Percentiles rank a stretch among this genome's conserved stretches.
These are phyloP conservation scores for Sphaerostilbella broomeana DNA, from an alignment of 2,329 filamentous ascomycete genomes.

Conservation along the genomic window DNA sequence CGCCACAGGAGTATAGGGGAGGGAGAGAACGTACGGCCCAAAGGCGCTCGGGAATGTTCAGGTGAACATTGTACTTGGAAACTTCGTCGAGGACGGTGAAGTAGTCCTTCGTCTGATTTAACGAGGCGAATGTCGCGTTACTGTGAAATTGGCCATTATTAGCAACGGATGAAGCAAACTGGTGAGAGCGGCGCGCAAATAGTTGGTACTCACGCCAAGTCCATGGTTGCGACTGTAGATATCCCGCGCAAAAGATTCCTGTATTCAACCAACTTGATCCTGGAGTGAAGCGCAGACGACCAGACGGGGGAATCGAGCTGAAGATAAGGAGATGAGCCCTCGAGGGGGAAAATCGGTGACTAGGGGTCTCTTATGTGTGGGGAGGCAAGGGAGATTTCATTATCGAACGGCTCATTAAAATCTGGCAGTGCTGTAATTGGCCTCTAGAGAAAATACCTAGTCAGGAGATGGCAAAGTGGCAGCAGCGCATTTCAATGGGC, in stretches of 20 bases:
- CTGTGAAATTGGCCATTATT: constrained; percentile 32
- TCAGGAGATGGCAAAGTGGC: constrained; percentile 19
- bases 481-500: constrained; percentile 6
- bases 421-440: constrained; percentile 10
- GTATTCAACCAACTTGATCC: neutral
- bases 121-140: constrained; percentile 44
- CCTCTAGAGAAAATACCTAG: constrained; percentile 5
- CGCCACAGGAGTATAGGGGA: constrained; percentile 3
- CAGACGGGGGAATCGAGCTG: neutral
- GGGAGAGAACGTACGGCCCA: constrained; percentile 62
- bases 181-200: too few species aligned
- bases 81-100: constrained; percentile 56
- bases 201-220: constrained; percentile 26
- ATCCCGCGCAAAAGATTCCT: neutral
- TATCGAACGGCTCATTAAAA: constrained; percentile 8
- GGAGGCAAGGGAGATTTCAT: constrained; percentile 16
- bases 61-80: constrained; percentile 69
- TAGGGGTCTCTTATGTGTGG: constrained; percentile 10
- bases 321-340: constrained; percentile 13
- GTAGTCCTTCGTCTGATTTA: constrained; percentile 46
- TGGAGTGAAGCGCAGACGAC: neutral
- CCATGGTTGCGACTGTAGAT: constrained; percentile 24
- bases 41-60: constrained; percentile 79
- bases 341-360: constrained; percentile 2
- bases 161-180: too few species aligned